phyloP scores from a whole-genome alignment of 305 asterid genomes.

The Stenogyne calaminthoides region DNA sequence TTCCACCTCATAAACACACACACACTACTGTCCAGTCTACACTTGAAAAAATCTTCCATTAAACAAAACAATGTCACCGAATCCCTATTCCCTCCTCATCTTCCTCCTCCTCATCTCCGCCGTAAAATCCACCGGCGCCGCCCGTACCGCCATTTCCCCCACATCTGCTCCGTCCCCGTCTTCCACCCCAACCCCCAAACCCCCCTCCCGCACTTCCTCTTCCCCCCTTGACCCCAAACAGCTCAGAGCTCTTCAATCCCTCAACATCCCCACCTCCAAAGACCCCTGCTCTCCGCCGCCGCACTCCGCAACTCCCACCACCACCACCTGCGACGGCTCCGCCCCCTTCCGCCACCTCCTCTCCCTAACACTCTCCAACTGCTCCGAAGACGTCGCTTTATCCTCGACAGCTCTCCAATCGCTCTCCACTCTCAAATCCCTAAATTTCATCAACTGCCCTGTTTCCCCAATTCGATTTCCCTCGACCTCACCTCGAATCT shows the following conservation, averaged over 20 bases:
- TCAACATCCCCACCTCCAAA: constrained; percentile 63
- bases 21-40: background rate
- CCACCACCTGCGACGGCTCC: constrained; percentile 70
- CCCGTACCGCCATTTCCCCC: constrained; percentile 21
- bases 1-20: constrained; percentile 13
- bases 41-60: background rate
- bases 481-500: constrained; percentile 57
- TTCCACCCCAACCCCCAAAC: constrained; percentile 33
- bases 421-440: constrained; percentile 66
- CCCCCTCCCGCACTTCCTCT: constrained; percentile 41
- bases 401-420: constrained; percentile 74
- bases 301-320: constrained; percentile 44
- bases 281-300: constrained; percentile 70
- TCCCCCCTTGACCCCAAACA: constrained; percentile 86
- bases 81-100: constrained; percentile 29
- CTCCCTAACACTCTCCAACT: constrained; percentile 77
- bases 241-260: constrained; percentile 77
- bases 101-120: constrained; percentile 29
- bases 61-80: constrained; percentile 42
- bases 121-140: constrained; percentile 24
- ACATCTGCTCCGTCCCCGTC: constrained; percentile 31
- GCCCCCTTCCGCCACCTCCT: constrained; percentile 78
- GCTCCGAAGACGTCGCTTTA: constrained; percentile 73
- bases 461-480: constrained; percentile 66
- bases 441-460: constrained; percentile 72